These are phyloP conservation scores for Cladosporium sp. DNA, from an alignment of 2,329 filamentous ascomycete genomes.

Conservation along the genomic window DNA sequence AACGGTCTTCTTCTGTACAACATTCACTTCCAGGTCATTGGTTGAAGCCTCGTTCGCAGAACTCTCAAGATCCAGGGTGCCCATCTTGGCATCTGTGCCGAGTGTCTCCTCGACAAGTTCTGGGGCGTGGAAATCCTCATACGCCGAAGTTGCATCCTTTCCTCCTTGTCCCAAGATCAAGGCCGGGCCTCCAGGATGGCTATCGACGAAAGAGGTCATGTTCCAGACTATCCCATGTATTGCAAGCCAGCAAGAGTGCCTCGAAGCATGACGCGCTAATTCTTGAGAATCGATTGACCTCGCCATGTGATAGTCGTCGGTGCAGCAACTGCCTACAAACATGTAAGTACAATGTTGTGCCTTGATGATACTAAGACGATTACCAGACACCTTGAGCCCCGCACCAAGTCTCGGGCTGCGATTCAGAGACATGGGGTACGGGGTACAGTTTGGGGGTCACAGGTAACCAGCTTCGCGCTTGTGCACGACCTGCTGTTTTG, in stretches of 20 bases:
- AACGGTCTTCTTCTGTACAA: background rate
- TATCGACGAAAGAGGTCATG: constrained; percentile 69
- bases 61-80: constrained; percentile 26
- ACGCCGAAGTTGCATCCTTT: constrained; percentile 56
- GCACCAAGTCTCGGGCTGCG: background rate
- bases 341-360: background rate
- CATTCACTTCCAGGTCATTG: too few relatives aligned
- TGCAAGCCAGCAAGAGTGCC: constrained; percentile 86
- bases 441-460: background rate
- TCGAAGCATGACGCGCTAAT: constrained; percentile 20
- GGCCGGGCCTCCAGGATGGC: constrained; percentile 69
- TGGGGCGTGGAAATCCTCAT: constrained; percentile 53
- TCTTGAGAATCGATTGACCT: constrained; percentile 6
- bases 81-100: constrained; percentile 41
- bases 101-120: constrained; percentile 46
- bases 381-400: background rate
- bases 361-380: background rate
- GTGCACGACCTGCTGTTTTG: background rate
- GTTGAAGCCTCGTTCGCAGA: background rate
- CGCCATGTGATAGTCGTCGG: background rate
- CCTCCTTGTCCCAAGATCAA: constrained; percentile 54
- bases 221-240: constrained; percentile 89
- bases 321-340: background rate
- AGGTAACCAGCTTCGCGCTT: background rate
- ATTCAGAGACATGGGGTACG: background rate